phyloP scores from a whole-genome alignment of 2,329 filamentous ascomycete species.

The Daldinia eschscholtzii region DNA sequence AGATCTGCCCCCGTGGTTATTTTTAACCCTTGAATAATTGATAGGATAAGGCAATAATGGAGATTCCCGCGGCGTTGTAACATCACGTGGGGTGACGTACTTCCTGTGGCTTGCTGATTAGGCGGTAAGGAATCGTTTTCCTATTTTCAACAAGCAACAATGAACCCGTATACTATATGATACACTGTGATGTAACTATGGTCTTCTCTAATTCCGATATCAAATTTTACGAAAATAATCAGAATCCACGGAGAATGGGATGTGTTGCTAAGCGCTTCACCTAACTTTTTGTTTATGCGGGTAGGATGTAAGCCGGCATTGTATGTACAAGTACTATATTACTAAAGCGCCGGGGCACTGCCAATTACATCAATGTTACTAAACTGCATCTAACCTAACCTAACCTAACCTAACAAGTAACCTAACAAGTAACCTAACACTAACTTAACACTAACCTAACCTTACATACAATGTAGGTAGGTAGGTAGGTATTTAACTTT shows the following conservation, averaged over 20 bases:
- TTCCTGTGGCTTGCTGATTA: slow-evolving; percentile 38
- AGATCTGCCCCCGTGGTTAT: slow-evolving; percentile 43
- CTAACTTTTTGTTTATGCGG: background rate
- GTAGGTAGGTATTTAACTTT: no score
- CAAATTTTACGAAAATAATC: background rate
- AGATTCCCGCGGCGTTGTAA: slow-evolving; percentile 40
- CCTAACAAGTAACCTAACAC: background rate
- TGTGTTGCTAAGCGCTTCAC: background rate
- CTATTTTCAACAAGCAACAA: no score
- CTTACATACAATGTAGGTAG: no score
- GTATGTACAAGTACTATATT: slow-evolving; percentile 1
- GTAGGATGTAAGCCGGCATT: background rate
- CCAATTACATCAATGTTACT: background rate
- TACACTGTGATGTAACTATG: no score
- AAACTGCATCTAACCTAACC: background rate
- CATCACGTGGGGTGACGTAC: slow-evolving; percentile 40
- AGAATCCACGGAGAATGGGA: background rate
- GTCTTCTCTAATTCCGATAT: background rate
- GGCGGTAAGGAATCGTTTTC: no score
- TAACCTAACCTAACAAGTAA: no score
- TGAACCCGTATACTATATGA: no score
- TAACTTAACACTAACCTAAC: background rate
- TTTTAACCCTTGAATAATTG: slow-evolving; percentile 39
- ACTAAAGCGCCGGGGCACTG: background rate
- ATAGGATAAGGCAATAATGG: slow-evolving; percentile 26